phyloP scores from a whole-genome alignment of 2,329 filamentous ascomycete species.

The Trichoderma gracile region DNA sequence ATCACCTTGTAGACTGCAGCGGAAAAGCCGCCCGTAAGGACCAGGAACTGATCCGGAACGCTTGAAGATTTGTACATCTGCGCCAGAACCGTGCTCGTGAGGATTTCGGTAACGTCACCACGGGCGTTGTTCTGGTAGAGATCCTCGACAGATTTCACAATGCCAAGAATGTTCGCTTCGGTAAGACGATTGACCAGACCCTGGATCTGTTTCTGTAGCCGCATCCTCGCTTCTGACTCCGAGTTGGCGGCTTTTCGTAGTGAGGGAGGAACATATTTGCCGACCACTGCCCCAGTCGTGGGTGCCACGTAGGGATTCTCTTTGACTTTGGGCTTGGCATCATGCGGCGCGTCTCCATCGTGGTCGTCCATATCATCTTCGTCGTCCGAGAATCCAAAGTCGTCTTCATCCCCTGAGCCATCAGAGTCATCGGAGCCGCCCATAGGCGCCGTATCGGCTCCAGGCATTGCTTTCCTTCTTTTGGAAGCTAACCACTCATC shows the following conservation, averaged over 20 bases:
- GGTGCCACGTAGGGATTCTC: conserved; percentile 93
- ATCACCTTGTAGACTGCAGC: conserved; percentile 84
- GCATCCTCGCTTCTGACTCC: conserved; percentile 65
- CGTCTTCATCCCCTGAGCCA: conserved; percentile 29
- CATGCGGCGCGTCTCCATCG: conserved; percentile 31
- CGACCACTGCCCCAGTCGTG: conserved; percentile 45
- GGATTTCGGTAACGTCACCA: conserved; percentile 80
- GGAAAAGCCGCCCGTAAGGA: conserved; percentile 86
- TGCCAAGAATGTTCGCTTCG: conserved; percentile 83
- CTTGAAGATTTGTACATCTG: conserved; percentile 76
- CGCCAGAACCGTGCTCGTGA: conserved; percentile 76
- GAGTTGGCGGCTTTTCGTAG: conserved; percentile 64
- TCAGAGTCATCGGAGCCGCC: conserved; percentile 33
- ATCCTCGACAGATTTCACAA: conserved; percentile 77
- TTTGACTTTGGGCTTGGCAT: conserved; percentile 51
- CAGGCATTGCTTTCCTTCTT: conserved; percentile 33
- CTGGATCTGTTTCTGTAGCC: conserved; percentile 77
- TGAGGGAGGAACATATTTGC: conserved; percentile 90
- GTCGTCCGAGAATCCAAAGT: conserved; percentile 34
- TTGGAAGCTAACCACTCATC: conserved; percentile 63
- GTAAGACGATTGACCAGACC: conserved; percentile 91
- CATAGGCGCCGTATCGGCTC: background rate
- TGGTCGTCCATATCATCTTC: conserved; percentile 36
- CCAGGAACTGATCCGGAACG: conserved; percentile 84
- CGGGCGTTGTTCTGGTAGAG: conserved; percentile 82